Evolutionary conservation across 108 stramenopile genomes (phyloP).

Genomic region (Cyclotella kingstonii): DNA sequence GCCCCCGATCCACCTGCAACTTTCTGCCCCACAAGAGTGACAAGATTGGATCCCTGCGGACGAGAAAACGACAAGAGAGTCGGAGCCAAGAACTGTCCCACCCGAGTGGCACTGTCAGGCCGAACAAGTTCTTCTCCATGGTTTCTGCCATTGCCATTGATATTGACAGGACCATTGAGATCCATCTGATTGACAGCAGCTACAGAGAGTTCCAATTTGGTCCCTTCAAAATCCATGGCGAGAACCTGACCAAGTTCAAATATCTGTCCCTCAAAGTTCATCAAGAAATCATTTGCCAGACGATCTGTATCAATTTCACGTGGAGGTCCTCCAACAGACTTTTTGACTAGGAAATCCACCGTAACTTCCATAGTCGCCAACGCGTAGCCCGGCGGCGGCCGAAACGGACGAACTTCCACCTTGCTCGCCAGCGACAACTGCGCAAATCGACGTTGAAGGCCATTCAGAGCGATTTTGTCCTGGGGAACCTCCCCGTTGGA

Average conservation of each 20-base stretch:
- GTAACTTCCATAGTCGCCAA: slow-evolving; percentile 65
- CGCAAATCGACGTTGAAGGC: slow-evolving; percentile 73
- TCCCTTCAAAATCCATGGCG: slow-evolving; percentile 90
- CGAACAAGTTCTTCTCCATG: slow-evolving; percentile 16
- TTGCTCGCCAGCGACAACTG: slow-evolving; percentile 55
- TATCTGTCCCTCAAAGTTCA: slow-evolving; percentile 73
- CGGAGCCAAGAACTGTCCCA: slow-evolving; percentile 68
- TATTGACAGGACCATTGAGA: slow-evolving; percentile 15
- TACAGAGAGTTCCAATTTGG: slow-evolving; percentile 73
- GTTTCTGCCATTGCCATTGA: no score
- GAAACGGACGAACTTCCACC: slow-evolving; percentile 61
- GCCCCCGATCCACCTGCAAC: slow-evolving; percentile 69
- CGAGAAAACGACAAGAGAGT: slow-evolving; percentile 65
- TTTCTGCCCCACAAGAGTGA: slow-evolving; percentile 56
- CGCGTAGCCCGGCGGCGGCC: slow-evolving; percentile 51
- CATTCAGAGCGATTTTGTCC: slow-evolving; percentile 79
- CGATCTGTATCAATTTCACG: slow-evolving; percentile 78
- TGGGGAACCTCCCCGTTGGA: slow-evolving; percentile 58
- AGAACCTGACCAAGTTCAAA: slow-evolving; percentile 72
- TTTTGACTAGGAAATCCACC: slow-evolving; percentile 78
- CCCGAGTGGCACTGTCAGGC: slow-evolving; percentile 7
- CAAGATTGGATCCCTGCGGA: slow-evolving; percentile 40
- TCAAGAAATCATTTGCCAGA: slow-evolving; percentile 64
- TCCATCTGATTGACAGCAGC: slow-evolving; percentile 46
- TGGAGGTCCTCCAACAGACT: slow-evolving; percentile 47